These are phyloP conservation scores for Lavandula angustifolia DNA, from an alignment of 257 asterid genomes.

Conservation along the genomic window DNA sequence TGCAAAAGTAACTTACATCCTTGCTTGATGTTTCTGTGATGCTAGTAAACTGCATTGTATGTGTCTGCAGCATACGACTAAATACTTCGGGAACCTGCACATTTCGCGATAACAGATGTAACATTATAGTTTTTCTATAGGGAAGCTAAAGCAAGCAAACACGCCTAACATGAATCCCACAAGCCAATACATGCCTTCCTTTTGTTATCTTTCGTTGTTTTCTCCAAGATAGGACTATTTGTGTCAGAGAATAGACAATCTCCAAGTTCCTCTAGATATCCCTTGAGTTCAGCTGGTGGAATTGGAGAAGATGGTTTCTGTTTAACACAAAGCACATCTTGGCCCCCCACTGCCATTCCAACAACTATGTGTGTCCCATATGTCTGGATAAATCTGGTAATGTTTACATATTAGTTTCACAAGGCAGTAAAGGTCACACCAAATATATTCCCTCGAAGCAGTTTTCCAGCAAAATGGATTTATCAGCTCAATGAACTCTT, in stretches of 20 bases:
- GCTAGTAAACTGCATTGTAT: slow-evolving; percentile 93
- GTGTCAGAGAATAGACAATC: slow-evolving; percentile 89
- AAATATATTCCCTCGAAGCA: not conserved
- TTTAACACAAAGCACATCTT: slow-evolving; percentile 91
- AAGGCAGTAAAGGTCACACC: slow-evolving; percentile 18
- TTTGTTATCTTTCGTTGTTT: slow-evolving; percentile 54
- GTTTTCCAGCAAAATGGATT: not conserved
- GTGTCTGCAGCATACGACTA: slow-evolving; percentile 88
- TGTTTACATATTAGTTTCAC: slow-evolving; percentile 14
- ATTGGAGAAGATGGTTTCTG: slow-evolving; percentile 80
- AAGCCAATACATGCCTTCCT: slow-evolving; percentile 49
- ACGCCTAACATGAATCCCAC: slow-evolving; percentile 20
- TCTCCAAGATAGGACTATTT: slow-evolving; percentile 70
- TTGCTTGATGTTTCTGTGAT: slow-evolving; percentile 92
- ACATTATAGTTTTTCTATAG: not conserved
- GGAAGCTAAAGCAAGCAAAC: slow-evolving; percentile 30
- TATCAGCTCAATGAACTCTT: not conserved
- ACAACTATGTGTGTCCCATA: slow-evolving; percentile 94
- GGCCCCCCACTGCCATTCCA: slow-evolving; percentile 98
- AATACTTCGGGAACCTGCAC: slow-evolving; percentile 90
- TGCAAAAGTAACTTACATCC: slow-evolving; percentile 62
- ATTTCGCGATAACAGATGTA: slow-evolving; percentile 19
- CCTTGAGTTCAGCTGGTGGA: slow-evolving; percentile 91
- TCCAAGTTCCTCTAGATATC: slow-evolving; percentile 90
- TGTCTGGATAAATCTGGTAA: slow-evolving; percentile 80